These are phyloP conservation scores for Perkinsus marinus DNA, from an alignment of 169 alveolate genomes.

Conservation along the genomic window DNA sequence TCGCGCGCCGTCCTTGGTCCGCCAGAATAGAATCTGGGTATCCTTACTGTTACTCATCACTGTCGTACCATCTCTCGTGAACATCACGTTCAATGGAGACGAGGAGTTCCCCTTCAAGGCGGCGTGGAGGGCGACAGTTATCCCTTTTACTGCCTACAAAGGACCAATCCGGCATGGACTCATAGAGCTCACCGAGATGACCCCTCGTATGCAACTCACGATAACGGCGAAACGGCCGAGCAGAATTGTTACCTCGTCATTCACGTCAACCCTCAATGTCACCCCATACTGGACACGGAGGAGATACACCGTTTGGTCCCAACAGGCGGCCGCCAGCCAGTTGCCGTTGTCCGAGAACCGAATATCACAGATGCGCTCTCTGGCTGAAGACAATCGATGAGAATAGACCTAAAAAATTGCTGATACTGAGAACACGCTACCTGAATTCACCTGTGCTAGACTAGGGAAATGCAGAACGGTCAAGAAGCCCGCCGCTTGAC, in stretches of 20 bases:
- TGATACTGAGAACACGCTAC: background rate
- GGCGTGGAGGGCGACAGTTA: background rate
- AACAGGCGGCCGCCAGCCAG: background rate
- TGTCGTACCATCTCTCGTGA: background rate
- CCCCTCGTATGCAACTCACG: no score
- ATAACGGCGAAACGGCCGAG: no score
- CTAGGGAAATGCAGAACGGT: background rate
- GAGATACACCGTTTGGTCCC: background rate
- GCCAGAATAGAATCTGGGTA: background rate
- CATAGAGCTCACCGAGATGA: no score
- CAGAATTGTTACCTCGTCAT: background rate
- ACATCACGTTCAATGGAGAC: background rate
- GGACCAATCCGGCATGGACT: background rate
- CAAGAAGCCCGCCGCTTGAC: background rate
- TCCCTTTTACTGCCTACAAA: background rate
- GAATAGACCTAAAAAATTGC: background rate
- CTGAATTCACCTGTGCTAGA: background rate
- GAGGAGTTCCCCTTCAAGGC: background rate
- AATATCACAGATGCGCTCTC: background rate
- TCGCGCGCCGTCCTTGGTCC: background rate
- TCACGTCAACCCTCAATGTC: background rate
- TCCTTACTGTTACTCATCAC: background rate
- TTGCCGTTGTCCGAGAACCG: background rate
- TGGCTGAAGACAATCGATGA: background rate
- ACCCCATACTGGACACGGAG: background rate